Evolutionary conservation across 768 basidiomycete genomes (phyloP).

Genomic region (Mycena rosella): DNA sequence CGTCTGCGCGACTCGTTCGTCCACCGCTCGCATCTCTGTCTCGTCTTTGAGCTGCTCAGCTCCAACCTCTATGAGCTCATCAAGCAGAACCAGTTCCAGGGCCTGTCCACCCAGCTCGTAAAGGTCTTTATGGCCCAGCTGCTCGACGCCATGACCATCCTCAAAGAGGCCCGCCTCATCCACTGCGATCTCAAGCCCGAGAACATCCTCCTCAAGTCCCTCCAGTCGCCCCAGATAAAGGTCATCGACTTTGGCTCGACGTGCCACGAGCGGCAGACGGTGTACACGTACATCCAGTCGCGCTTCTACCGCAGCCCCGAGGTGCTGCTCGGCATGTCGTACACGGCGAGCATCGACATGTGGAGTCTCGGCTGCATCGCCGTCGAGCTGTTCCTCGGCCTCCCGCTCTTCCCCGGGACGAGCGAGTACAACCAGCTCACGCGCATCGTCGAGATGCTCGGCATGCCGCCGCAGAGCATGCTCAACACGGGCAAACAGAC

Average conservation of each 20-base stretch:
- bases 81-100: conserved; percentile 99
- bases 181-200: conserved; percentile 99
- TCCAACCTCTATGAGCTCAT: conserved; percentile 99
- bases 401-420: conserved; percentile 97
- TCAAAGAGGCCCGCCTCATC: conserved; percentile 96
- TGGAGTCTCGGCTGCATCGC: conserved; percentile 99
- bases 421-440: conserved; percentile 99
- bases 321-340: conserved; percentile 94
- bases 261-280: conserved; percentile 99
- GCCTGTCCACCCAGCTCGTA: conserved; percentile 95
- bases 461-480: conserved; percentile 92
- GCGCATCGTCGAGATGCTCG: conserved; percentile 97
- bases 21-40: conserved; percentile 95
- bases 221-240: conserved; percentile 98
- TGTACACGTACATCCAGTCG: conserved; percentile 99
- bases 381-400: conserved; percentile 95
- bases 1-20: conserved; percentile 97
- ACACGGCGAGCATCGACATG: conserved; percentile 98
- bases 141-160: conserved; percentile 89
- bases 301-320: conserved; percentile 99
- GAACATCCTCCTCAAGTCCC: conserved; percentile 97
- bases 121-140: conserved; percentile 98
- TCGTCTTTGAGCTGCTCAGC: conserved; percentile 96
- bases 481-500: conserved; percentile 97
- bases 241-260: conserved; percentile 99